Base-by-base conservation (phyloP, 345 rosid genomes). In the Eucalyptus marginata region DNA sequence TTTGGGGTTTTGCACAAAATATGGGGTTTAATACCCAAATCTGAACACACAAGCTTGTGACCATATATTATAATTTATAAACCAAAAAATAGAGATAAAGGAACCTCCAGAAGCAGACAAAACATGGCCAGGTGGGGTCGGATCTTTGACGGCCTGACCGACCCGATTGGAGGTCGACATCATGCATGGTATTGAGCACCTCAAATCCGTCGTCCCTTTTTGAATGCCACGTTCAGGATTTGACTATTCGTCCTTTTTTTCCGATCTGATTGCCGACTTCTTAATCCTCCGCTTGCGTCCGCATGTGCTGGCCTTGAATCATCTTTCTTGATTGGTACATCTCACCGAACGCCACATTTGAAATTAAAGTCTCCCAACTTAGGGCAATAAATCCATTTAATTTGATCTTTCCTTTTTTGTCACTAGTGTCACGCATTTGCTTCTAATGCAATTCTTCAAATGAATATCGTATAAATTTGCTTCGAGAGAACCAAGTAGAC, bases 251-350 rank as follows among this genome's bases (percentile, higher is more conserved):
- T 76, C 47, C 4, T 10, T 76, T 4, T 4, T 7, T 15, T 15
- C 36, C 15, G 76, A 64, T 7, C 44, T 86, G 44, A 59, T 84
- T 62, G 54, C 81, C n/a, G 91, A 40, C 76, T 66, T 29, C 49
- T 79, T 44, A 80, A 2, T 6, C 27, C 14, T 79, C 24, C 2
- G 86, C 81, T 12, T 22, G 12, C 20, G 66, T 87, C 56, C 17
- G 86, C 90, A 90, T 87, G 92, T 66, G 91, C 89, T 86, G 90
- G 91, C 89, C 87, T 86, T 40, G 84, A 20, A 36, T 76, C 43
- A 76, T 36, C 24, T 40, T 76, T 22, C 46, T 71, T 87, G 92
- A 89, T 89, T 47, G 92, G 71, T 47, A 31, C 83, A 76, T 49
- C 88, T 87, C 86, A 90, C 89, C 88, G 49, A 76, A 11, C 47